Evolutionary conservation across 2,329 filamentous ascomycete genomes (phyloP).

Genomic region (Fusarium chuoi): DNA sequence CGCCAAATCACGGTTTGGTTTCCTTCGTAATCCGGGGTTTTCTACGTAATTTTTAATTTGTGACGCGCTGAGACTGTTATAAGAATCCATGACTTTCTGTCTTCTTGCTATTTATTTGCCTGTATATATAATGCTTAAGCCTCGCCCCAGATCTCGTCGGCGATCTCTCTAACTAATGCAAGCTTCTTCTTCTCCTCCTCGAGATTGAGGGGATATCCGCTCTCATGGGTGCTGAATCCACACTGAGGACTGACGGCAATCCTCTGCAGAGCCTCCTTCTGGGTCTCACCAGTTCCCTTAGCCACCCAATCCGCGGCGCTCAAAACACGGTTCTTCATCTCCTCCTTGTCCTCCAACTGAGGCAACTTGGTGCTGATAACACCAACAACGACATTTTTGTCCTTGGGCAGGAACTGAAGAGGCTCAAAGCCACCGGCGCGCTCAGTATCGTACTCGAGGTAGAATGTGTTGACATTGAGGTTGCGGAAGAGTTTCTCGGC

Average conservation of each 20-base stretch:
- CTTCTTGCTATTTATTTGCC: not conserved
- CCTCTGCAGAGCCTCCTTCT: conserved; percentile 74
- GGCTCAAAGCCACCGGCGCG: conserved; percentile 74
- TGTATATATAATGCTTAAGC: conserved; percentile 19
- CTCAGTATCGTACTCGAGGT: conserved; percentile 75
- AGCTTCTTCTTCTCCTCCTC: conserved; percentile 81
- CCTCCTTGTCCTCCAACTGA: conserved; percentile 70
- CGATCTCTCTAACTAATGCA: conserved; percentile 74
- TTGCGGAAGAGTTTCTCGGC: conserved; percentile 73
- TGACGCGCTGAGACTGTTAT: not conserved
- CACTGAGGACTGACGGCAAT: conserved; percentile 77
- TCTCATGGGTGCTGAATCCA: conserved; percentile 79
- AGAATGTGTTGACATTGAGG: conserved; percentile 73
- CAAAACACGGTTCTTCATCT: conserved; percentile 68
- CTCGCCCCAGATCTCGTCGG: conserved; percentile 74
- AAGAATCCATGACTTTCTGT: not conserved
- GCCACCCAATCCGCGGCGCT: conserved; percentile 75
- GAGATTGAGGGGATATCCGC: conserved; percentile 74
- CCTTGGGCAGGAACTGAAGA: conserved; percentile 66
- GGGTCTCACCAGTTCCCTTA: conserved; percentile 70
- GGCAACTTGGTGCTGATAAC: conserved; percentile 72
- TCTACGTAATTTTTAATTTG: too few species aligned
- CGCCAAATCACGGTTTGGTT: not conserved
- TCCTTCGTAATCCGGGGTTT: too few species aligned
- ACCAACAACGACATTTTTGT: conserved; percentile 72